Conservation (phyloP, 148 eudicot genomes). For the Nepenthes mirabilis region DNA sequence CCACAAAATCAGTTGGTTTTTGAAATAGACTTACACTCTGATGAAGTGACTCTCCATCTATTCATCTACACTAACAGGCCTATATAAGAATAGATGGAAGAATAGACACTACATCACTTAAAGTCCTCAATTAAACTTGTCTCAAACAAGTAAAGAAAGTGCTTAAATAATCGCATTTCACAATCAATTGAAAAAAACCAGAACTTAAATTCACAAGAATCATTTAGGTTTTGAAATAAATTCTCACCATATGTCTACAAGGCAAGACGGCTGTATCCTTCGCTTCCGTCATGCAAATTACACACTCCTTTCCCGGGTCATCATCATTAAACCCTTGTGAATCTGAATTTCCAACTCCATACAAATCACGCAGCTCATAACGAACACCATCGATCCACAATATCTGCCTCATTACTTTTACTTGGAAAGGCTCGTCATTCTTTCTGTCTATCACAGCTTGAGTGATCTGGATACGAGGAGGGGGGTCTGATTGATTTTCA, state of each 20-base stretch:
- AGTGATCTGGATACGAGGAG: slow-evolving; percentile 54
- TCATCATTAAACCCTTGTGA: slow-evolving; percentile 33
- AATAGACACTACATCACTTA: background rate
- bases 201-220: slow-evolving; percentile 3
- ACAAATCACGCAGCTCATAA: slow-evolving; percentile 77
- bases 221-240: background rate
- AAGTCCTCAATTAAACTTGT: too few relatives aligned
- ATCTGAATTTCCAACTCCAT: slow-evolving; percentile 54
- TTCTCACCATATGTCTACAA: slow-evolving; percentile 86
- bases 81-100: too few relatives aligned
- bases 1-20: too few relatives aligned
- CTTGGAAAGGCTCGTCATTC: slow-evolving; percentile 31
- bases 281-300: slow-evolving; percentile 81
- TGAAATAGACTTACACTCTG: too few relatives aligned
- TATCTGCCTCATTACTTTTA: slow-evolving; percentile 59
- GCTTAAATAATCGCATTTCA: background rate
- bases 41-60: too few relatives aligned
- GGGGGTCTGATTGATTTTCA: slow-evolving; percentile 11
- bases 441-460: slow-evolving; percentile 62
- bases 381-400: slow-evolving; percentile 61
- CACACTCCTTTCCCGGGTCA: slow-evolving; percentile 70
- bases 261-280: slow-evolving; percentile 79
- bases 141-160: background rate
- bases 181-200: background rate
- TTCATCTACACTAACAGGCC: too few relatives aligned